phyloP scores from a whole-genome alignment of 176 grass and related monocot species.

The Rhipidocladum racemiflorum region DNA sequence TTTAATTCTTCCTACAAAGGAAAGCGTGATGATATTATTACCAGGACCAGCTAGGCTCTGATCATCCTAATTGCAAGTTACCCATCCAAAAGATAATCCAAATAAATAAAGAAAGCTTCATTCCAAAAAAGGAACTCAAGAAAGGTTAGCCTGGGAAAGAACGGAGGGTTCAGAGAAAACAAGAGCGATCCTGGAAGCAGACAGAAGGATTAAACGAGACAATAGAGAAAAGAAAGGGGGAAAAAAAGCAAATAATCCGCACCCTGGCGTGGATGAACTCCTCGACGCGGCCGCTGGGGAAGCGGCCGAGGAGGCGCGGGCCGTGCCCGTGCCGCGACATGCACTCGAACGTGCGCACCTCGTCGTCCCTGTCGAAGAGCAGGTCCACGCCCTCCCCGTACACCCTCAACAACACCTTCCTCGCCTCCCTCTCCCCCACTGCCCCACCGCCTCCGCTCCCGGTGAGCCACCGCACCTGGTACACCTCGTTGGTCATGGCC shows the following conservation, averaged over 20 bases:
- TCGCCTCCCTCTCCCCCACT: neutral
- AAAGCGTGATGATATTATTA: neutral
- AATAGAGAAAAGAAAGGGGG: neutral
- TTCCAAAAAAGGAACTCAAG: neutral
- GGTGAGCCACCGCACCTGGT: conserved; percentile 51
- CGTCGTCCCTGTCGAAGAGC: conserved; percentile 60
- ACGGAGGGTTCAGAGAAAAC: neutral
- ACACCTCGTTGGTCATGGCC: conserved; percentile 79
- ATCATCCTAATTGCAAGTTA: neutral
- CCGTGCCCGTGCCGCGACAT: conserved; percentile 70
- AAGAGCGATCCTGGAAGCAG: conserved; percentile 5
- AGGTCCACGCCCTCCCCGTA: conserved; percentile 65
- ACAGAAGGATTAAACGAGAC: neutral
- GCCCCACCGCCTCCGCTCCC: neutral
- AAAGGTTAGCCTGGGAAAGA: neutral
- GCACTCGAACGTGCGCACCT: conserved; percentile 75
- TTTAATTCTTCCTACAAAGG: too few species aligned
- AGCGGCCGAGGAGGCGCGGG: conserved; percentile 59
- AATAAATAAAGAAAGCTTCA: neutral
- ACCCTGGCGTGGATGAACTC: conserved; percentile 84
- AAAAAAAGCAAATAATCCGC: neutral
- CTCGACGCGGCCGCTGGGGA: conserved; percentile 68
- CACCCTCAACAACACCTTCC: conserved; percentile 61
- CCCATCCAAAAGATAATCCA: neutral
- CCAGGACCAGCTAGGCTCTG: too few species aligned